These are phyloP conservation scores for Sarcodon aspratus DNA, from an alignment of 768 basidiomycete species.

Conservation along the genomic window DNA sequence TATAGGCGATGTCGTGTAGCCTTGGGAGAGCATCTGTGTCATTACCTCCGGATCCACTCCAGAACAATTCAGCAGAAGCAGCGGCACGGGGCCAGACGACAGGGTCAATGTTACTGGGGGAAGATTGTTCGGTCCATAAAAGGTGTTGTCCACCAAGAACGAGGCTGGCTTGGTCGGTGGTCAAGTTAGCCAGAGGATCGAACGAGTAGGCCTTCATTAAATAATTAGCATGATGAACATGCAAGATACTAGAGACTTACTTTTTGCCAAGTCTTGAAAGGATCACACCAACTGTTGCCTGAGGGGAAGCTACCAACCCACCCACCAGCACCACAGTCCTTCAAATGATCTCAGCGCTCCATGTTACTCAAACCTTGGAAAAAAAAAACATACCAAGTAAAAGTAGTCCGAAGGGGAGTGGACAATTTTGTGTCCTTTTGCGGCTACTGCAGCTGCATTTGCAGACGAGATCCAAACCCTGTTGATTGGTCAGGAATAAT, in stretches of 20 bases:
- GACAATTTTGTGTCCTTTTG: conserved; percentile 49
- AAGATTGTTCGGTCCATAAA: conserved; percentile 67
- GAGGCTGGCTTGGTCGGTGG: conserved; percentile 31
- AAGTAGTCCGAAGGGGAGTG: conserved; percentile 69
- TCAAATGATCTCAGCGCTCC: too few species aligned
- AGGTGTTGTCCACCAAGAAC: conserved; percentile 67
- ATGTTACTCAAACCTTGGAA: too few species aligned
- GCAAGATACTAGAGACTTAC: conserved; percentile 23
- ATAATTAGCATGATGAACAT: conserved; percentile 8
- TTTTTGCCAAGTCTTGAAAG: conserved; percentile 74
- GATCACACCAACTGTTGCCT: conserved; percentile 66
- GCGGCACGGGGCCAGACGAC: conserved; percentile 68
- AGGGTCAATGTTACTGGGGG: conserved; percentile 55
- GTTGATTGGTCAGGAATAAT: neutral
- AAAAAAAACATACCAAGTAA: conserved; percentile 47
- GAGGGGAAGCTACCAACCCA: conserved; percentile 47
- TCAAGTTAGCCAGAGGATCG: conserved; percentile 53
- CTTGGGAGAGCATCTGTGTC: conserved; percentile 41
- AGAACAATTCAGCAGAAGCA: conserved; percentile 65
- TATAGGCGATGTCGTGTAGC: conserved; percentile 51
- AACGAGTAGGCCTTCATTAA: conserved; percentile 48
- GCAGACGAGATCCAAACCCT: conserved; percentile 67
- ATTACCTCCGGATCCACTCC: conserved; percentile 39
- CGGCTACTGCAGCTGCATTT: conserved; percentile 46
- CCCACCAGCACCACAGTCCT: conserved; percentile 63